These are phyloP conservation scores for Paramyrothecium sp. DNA, from an alignment of 2,329 filamentous ascomycete genomes.

Conservation along the genomic window DNA sequence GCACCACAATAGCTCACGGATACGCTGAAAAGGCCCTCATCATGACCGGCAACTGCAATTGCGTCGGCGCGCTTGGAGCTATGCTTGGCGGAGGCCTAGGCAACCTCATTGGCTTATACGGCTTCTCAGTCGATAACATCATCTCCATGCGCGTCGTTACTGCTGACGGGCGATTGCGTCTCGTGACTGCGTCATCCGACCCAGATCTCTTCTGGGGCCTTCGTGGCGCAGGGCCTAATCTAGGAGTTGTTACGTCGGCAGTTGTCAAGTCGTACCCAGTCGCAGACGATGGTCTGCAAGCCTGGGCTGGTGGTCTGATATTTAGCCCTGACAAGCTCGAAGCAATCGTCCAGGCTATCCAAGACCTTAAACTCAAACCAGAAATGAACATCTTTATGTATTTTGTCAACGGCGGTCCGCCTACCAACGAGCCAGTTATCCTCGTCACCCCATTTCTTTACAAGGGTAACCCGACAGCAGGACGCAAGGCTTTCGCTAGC, in stretches of 20 bases:
- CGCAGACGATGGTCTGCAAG: slow-evolving; percentile 17
- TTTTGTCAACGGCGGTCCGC: slow-evolving; percentile 18
- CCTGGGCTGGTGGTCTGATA: slow-evolving; percentile 20
- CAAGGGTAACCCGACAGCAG: slow-evolving; percentile 27
- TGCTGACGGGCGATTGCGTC: slow-evolving; percentile 19
- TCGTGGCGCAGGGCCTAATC: slow-evolving; percentile 48
- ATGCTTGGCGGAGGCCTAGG: slow-evolving; percentile 15
- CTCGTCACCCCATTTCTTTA: slow-evolving; percentile 25
- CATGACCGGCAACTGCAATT: slow-evolving; percentile 6
- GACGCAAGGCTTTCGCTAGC: slow-evolving; percentile 28
- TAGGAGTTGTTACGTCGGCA: slow-evolving; percentile 47
- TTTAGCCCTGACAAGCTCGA: slow-evolving; percentile 24
- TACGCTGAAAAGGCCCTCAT: slow-evolving; percentile 1
- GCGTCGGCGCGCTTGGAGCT: slow-evolving; percentile 13
- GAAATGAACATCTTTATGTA: slow-evolving; percentile 32
- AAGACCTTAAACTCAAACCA: slow-evolving; percentile 31
- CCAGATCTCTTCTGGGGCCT: slow-evolving; percentile 47
- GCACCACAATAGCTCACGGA: slow-evolving; percentile 1
- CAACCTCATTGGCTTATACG: slow-evolving; percentile 3
- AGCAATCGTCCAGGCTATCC: slow-evolving; percentile 30
- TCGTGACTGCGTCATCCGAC: slow-evolving; percentile 18
- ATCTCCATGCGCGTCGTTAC: slow-evolving; percentile 15
- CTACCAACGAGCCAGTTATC: slow-evolving; percentile 24
- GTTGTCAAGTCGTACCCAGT: slow-evolving; percentile 37
- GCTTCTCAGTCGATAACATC: slow-evolving; percentile 28